phyloP scores from a whole-genome alignment of 2,329 filamentous ascomycete genomes.

The Microdochium paspali region DNA sequence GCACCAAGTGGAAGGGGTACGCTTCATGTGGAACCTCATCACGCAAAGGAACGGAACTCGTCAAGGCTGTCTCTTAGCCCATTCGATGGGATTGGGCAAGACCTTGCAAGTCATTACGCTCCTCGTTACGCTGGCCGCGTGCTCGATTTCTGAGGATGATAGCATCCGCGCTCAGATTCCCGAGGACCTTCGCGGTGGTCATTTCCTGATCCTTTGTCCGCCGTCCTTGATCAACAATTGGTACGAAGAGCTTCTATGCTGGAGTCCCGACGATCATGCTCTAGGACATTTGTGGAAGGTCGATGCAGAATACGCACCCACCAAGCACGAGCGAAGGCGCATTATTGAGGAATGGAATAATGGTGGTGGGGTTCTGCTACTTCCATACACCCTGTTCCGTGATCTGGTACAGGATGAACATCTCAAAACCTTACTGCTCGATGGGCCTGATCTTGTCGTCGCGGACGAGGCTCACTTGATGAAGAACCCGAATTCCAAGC shows the following conservation, averaged over 20 bases:
- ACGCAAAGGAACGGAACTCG: slow-evolving; percentile 46
- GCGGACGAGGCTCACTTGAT: slow-evolving; percentile 79
- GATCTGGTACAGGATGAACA: slow-evolving; percentile 19
- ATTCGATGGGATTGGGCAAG: slow-evolving; percentile 89
- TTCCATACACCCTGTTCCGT: slow-evolving; percentile 66
- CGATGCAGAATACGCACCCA: slow-evolving; percentile 25
- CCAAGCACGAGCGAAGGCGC: slow-evolving; percentile 25
- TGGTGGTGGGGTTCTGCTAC: slow-evolving; percentile 62
- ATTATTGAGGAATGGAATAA: slow-evolving; percentile 50
- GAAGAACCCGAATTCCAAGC: slow-evolving; percentile 52
- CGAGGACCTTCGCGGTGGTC: slow-evolving; percentile 46
- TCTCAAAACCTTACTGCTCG: slow-evolving; percentile 39
- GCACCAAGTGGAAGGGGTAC: slow-evolving; percentile 73
- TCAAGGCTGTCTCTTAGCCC: slow-evolving; percentile 74
- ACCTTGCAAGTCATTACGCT: slow-evolving; percentile 86
- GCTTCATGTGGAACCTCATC: slow-evolving; percentile 83
- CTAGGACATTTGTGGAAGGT: slow-evolving; percentile 50
- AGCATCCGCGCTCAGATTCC: slow-evolving; percentile 60
- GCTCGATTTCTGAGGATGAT: slow-evolving; percentile 48
- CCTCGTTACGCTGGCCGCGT: slow-evolving; percentile 63
- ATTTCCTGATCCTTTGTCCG: slow-evolving; percentile 68
- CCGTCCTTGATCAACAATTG: slow-evolving; percentile 71
- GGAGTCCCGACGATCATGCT: slow-evolving; percentile 45
- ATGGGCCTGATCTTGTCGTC: slow-evolving; percentile 62
- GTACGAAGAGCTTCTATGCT: slow-evolving; percentile 65